These are phyloP conservation scores for Henckelia pumila DNA, from an alignment of 257 asterid species.

Conservation along the genomic window DNA sequence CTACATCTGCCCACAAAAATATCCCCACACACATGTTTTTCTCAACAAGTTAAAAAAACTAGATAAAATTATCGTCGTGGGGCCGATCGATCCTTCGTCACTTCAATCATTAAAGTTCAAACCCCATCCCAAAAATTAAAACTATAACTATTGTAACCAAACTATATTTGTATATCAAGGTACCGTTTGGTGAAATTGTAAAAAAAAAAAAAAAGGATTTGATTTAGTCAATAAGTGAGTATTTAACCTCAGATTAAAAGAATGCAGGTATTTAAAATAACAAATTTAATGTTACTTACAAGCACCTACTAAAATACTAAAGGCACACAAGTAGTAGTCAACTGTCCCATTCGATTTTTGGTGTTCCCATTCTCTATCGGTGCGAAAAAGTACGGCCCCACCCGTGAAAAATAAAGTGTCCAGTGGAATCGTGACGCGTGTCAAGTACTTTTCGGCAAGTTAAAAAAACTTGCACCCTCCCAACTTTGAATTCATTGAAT, in stretches of 20 bases:
- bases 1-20: not conserved
- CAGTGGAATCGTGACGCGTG: conserved; percentile 32
- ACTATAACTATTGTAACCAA: no score
- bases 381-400: not conserved
- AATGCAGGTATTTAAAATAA: not conserved
- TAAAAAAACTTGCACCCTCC: not conserved
- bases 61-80: no score
- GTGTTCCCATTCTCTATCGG: not conserved
- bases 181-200: no score
- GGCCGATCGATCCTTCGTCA: no score
- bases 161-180: no score
- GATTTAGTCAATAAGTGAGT: no score
- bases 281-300: not conserved
- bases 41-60: no score
- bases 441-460: conserved; percentile 17
- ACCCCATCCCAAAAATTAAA: no score
- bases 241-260: no score
- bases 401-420: conserved; percentile 17
- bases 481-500: not conserved
- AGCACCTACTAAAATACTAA: not conserved
- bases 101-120: no score
- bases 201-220: no score
- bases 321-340: conserved; percentile 14
- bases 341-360: conserved; percentile 5
- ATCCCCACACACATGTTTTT: not conserved